phyloP scores from a whole-genome alignment of 192 early-diverging fungal genomes.

The Linnemannia exigua region DNA sequence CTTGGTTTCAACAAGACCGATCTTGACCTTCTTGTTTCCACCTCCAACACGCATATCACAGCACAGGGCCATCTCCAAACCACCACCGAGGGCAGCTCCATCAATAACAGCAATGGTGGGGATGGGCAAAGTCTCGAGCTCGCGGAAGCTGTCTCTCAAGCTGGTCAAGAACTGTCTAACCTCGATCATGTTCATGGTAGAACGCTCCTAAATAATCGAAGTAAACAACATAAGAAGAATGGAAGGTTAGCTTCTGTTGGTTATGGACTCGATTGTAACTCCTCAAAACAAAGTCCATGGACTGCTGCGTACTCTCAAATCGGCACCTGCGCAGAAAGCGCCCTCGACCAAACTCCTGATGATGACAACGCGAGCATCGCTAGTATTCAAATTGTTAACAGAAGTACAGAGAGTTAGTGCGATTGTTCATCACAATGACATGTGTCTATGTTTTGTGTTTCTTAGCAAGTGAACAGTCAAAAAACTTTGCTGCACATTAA shows the following conservation, averaged over 20 bases:
- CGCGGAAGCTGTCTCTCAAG: constrained; percentile 81
- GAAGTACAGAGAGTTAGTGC: neutral
- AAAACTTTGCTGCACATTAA: constrained; percentile 6
- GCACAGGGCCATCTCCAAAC: constrained; percentile 90
- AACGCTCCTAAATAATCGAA: constrained; percentile 74
- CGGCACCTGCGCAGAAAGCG: constrained; percentile 96
- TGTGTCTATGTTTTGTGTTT: neutral
- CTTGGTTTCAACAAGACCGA: constrained; percentile 93
- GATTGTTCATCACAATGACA: neutral
- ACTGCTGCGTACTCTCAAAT: constrained; percentile 79
- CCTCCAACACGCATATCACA: constrained; percentile 93
- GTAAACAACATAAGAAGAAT: neutral
- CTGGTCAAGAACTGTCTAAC: constrained; percentile 87
- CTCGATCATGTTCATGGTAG: constrained; percentile 81
- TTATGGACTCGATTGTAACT: neutral
- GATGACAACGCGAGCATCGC: constrained; percentile 82
- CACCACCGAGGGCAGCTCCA: constrained; percentile 94
- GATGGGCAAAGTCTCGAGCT: constrained; percentile 89
- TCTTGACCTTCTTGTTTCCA: constrained; percentile 69
- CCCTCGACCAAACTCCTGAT: constrained; percentile 82
- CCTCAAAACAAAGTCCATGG: neutral
- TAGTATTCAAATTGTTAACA: constrained; percentile 16
- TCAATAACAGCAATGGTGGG: constrained; percentile 97
- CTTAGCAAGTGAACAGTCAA: neutral
- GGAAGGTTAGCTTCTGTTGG: neutral